Base-by-base conservation (phyloP, 306 rosid species). In the Vigna radiata region DNA sequence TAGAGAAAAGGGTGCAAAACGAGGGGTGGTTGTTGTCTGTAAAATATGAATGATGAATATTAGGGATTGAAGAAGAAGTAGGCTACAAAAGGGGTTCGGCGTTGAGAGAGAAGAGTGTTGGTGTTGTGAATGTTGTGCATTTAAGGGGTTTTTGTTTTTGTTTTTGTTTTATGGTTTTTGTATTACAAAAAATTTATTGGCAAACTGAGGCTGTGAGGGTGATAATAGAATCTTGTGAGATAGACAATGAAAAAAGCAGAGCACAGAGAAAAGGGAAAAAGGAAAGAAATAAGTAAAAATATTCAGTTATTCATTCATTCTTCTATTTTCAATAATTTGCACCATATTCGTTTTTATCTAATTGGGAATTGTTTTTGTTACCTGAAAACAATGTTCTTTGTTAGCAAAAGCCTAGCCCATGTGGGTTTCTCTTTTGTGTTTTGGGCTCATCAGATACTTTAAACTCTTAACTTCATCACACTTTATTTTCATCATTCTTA, bases 41-140 rank as follows among this genome's bases (percentile, higher is more conserved):
- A 72, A 63, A 48, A 75, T 18, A 52, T 13, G 37, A 39, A 61
- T 9, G 88, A 88, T 68, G 88, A 70, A 66, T 29, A 82, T 76
- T 85, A 82, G 83, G 82, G 83, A 87, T 81, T 85, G 87, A 80
- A 81, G 81, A 80, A 81, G 81, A 62, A 43, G 58, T 68, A 72
- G 55, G 83, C 83, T 77, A 77, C 21, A 82, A 82, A 69, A 72
- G 72, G 82, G 82, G 83, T 75, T 80, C 79, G 86, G 87, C 83
- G 82, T 82, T 76, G 66, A 64, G 76, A 81, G 64, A 43, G 44
- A 2, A 17, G 56, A 36, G 64, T 4, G 67, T 23, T 61, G 67
- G 29, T 66, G 43, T 15, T 60, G 67, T 59, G 37, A 47, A 12
- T 62, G 23, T 50, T 29, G 83, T 75, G 81, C 85, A 83, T 76